phyloP scores from a whole-genome alignment of 1,284 basidiomycete genomes.

The Marasmius sp. region DNA sequence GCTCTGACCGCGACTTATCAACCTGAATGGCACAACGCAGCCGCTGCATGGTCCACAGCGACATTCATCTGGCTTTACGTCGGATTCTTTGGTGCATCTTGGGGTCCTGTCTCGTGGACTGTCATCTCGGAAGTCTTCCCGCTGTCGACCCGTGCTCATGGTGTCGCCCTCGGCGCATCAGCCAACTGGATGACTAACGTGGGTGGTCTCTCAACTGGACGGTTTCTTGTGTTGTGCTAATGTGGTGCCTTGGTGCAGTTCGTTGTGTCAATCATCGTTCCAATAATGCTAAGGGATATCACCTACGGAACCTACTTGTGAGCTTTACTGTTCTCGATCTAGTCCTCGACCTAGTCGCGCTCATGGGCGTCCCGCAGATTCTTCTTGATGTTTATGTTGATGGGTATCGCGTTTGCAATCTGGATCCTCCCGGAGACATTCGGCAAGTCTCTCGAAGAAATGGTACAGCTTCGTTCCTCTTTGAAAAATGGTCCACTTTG shows the following conservation, averaged over 20 bases:
- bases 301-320: conserved; percentile 25
- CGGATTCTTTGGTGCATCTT: conserved; percentile 23
- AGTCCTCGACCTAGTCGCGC: conserved; percentile 16
- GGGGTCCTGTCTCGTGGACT: conserved; percentile 24
- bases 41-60: conserved; percentile 28
- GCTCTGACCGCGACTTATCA: conserved; percentile 27
- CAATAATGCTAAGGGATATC: conserved; percentile 21
- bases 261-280: conserved; percentile 20
- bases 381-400: conserved; percentile 12
- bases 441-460: conserved; percentile 24
- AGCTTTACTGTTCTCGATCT: background rate
- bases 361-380: conserved; percentile 19
- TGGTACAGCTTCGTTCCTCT: conserved; percentile 11
- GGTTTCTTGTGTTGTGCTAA: background rate
- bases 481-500: background rate
- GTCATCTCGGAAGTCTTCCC: conserved; percentile 27
- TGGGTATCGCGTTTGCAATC: conserved; percentile 22
- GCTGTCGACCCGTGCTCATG: conserved; percentile 22
- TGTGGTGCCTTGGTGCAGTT: conserved; percentile 14
- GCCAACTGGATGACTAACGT: conserved; percentile 26
- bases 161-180: conserved; percentile 23
- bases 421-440: conserved; percentile 25
- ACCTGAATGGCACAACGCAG: conserved; percentile 20
- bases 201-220: background rate
- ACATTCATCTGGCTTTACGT: conserved; percentile 32